Evolutionary conservation across 192 early-diverging fungal genomes (phyloP).

Genomic region (Coemansia sp.): DNA sequence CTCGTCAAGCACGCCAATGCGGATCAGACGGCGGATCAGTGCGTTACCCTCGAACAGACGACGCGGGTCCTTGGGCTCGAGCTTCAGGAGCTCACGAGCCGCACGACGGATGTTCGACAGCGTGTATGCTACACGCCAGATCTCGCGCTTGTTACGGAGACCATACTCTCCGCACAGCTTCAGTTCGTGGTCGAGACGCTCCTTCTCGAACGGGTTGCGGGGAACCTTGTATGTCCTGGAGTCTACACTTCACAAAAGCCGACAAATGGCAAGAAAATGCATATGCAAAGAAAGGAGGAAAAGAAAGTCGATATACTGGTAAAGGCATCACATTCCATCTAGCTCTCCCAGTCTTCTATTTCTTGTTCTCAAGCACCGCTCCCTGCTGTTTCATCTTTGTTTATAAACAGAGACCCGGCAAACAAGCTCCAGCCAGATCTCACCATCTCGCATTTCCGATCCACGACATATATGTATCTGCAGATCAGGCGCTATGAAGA

Average conservation of each 20-base stretch:
- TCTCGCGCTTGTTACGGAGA: conserved; percentile 98
- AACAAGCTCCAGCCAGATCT: too few relatives aligned
- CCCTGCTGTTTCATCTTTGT: neutral
- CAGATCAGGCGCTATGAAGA: too few relatives aligned
- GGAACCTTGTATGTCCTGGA: conserved; percentile 95
- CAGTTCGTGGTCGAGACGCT: conserved; percentile 92
- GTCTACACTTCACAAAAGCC: conserved; percentile 47
- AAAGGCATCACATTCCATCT: neutral
- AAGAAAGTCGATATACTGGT: conserved; percentile 27
- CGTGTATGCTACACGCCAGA: conserved; percentile 95
- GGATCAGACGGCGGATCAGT: conserved; percentile 96
- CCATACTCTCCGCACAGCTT: conserved; percentile 97
- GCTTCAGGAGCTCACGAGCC: conserved; percentile 97
- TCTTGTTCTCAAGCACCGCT: too few relatives aligned
- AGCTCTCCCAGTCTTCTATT: too few relatives aligned
- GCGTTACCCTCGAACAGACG: conserved; percentile 99
- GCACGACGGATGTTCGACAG: conserved; percentile 99
- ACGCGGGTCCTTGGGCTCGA: conserved; percentile 94
- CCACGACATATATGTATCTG: too few relatives aligned
- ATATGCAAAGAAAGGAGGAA: conserved; percentile 1
- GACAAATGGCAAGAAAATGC: neutral
- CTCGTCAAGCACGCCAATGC: conserved; percentile 98
- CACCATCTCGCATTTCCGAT: too few relatives aligned
- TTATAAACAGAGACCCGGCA: too few relatives aligned
- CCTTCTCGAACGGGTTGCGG: conserved; percentile 93